These are phyloP conservation scores for Begonia masoniana DNA, from an alignment of 306 rosid genomes.

Conservation along the genomic window DNA sequence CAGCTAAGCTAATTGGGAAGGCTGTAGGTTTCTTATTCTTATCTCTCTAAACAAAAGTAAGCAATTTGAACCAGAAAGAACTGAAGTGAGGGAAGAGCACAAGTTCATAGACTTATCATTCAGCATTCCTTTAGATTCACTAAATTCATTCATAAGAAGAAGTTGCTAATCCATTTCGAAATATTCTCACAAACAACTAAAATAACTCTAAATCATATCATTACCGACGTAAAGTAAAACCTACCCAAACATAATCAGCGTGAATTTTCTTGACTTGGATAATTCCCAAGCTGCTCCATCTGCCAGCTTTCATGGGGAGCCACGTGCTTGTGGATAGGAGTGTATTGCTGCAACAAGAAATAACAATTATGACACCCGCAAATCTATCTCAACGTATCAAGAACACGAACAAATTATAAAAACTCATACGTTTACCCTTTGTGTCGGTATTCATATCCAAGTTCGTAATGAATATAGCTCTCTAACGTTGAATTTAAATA, in stretches of 20 bases:
- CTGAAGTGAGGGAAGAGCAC: no score
- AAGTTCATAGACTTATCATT: no score
- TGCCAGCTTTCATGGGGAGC: conserved; percentile 86
- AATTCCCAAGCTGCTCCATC: conserved; percentile 52
- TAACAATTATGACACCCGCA: no score
- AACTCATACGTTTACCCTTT: no score
- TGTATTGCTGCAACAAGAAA: conserved; percentile 40
- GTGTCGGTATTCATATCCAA: no score
- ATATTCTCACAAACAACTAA: conserved; percentile 30
- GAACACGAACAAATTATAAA: no score
- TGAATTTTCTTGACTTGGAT: conserved; percentile 37
- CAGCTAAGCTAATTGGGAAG: no score
- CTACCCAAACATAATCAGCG: conserved; percentile 29
- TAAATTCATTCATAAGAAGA: neutral
- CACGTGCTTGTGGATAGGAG: conserved; percentile 51
- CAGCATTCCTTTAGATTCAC: no score
- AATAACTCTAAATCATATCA: conserved; percentile 39
- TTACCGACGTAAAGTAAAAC: conserved; percentile 21
- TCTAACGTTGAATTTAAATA: neutral
- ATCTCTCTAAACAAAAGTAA: conserved; percentile 10
- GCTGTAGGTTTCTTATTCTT: neutral
- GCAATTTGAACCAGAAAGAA: neutral
- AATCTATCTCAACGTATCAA: no score
- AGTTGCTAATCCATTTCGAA: conserved; percentile 40
- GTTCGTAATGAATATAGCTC: neutral